phyloP scores from a whole-genome alignment of 2,329 filamentous ascomycete genomes.

The Aspergillus viridinutans region DNA sequence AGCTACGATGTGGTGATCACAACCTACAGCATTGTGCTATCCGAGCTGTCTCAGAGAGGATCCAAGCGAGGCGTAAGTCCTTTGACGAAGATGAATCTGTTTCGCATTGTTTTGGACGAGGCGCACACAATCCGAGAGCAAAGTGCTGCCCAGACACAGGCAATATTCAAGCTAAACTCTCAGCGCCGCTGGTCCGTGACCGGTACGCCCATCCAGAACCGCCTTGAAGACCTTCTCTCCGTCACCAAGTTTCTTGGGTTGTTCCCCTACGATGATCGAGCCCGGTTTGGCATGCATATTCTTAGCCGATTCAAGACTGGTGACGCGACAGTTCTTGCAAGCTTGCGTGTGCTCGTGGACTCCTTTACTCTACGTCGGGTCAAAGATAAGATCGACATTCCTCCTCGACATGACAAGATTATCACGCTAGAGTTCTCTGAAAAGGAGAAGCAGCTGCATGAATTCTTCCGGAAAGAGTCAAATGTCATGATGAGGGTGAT shows the following conservation, averaged over 20 bases:
- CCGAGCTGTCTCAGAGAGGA: constrained; percentile 65
- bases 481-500: constrained; percentile 75
- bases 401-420: constrained; percentile 67
- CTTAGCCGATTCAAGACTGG: constrained; percentile 81
- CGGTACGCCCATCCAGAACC: constrained; percentile 92
- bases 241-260: constrained; percentile 81
- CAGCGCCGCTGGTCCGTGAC: constrained; percentile 94
- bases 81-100: constrained; percentile 79
- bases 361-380: constrained; percentile 88
- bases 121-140: constrained; percentile 92
- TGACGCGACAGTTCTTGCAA: constrained; percentile 72
- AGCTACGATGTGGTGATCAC: constrained; percentile 83
- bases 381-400: constrained; percentile 86
- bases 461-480: constrained; percentile 78
- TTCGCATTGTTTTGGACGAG: constrained; percentile 89
- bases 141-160: constrained; percentile 74
- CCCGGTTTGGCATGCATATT: constrained; percentile 74
- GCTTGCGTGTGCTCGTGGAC: constrained; percentile 83
- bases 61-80: constrained; percentile 59
- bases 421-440: constrained; percentile 70
- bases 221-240: constrained; percentile 82
- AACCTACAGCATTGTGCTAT: constrained; percentile 83
- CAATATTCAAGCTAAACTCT: constrained; percentile 73
- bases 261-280: constrained; percentile 75
- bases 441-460: constrained; percentile 73